A percentile compares a stretch with the other conserved stretches of the same genome.
These are phyloP conservation scores for Ambrosiella xylebori DNA, from an alignment of 2,329 filamentous ascomycete genomes.

Conservation along the genomic window DNA sequence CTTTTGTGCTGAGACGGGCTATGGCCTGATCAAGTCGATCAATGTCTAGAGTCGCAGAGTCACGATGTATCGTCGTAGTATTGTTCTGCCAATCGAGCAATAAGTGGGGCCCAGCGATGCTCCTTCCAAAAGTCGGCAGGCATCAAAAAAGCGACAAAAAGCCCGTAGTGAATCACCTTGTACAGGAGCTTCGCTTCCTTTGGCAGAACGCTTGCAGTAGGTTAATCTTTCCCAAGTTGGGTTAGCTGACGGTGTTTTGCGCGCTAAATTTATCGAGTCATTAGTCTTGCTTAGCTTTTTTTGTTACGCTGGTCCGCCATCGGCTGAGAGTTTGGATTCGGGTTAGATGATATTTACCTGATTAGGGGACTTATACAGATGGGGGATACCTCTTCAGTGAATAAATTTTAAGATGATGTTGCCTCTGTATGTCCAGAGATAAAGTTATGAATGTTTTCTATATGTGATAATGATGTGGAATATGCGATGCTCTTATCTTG, in stretches of 20 bases:
- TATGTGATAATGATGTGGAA: too few relatives aligned
- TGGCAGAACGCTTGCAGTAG: not conserved
- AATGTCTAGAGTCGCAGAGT: not conserved
- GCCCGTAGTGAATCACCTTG: not conserved
- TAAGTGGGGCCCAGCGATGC: not conserved
- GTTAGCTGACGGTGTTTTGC: not conserved
- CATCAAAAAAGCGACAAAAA: not conserved
- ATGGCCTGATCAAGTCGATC: not conserved
- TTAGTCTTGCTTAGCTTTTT: not conserved
- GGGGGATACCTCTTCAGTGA: not conserved
- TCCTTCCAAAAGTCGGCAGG: constrained; percentile 4
- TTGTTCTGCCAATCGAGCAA: not conserved
- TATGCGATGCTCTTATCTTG: not conserved
- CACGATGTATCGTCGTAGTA: not conserved
- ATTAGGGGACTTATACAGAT: not conserved
- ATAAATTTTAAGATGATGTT: not conserved
- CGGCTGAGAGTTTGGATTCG: constrained; percentile 3
- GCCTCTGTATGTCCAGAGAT: not conserved
- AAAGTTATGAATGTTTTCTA: not conserved
- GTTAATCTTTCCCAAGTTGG: not conserved
- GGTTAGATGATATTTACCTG: not conserved
- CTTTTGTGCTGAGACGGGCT: not conserved
- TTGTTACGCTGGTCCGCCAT: not conserved
- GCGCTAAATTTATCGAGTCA: not conserved
- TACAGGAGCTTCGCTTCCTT: not conserved